A percentile compares a stretch with the other conserved stretches of the same genome.
These are phyloP conservation scores for Microglena sp. DNA, from an alignment of 139 green algal species.

Conservation along the genomic window DNA sequence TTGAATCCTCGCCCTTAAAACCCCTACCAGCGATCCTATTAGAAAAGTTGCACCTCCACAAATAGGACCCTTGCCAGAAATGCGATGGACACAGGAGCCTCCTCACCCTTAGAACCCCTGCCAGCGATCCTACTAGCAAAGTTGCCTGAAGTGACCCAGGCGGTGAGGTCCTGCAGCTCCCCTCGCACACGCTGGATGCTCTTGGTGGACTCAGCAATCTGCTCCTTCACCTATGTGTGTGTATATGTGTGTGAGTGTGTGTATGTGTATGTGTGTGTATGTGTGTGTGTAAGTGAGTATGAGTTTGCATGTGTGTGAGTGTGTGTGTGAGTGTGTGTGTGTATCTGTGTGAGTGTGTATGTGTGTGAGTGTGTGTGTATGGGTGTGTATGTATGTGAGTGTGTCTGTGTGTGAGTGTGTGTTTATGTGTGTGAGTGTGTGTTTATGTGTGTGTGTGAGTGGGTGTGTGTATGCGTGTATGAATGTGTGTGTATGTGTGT, in stretches of 20 bases:
- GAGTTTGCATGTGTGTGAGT: constrained; percentile 6
- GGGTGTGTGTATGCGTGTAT: too few relatives aligned
- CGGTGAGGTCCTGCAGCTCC: constrained; percentile 20
- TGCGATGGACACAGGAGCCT: too few relatives aligned
- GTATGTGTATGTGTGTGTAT: constrained; percentile 16
- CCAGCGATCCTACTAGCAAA: too few relatives aligned
- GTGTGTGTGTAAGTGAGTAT: constrained; percentile 15
- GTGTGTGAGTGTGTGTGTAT: constrained; percentile 15
- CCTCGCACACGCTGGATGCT: constrained; percentile 22
- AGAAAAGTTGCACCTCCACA: too few relatives aligned
- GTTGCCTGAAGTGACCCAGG: constrained; percentile 17
- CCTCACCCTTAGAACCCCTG: too few relatives aligned
- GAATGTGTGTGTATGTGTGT: too few relatives aligned
- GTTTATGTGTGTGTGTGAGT: too few relatives aligned
- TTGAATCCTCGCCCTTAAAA: too few relatives aligned
- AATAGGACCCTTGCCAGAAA: too few relatives aligned
- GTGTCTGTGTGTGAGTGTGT: too few relatives aligned
- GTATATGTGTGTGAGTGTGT: constrained; percentile 14
- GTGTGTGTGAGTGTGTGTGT: constrained; percentile 8
- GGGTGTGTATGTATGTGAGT: constrained; percentile 8
- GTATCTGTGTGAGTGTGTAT: constrained; percentile 2
- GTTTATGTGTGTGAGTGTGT: too few relatives aligned
- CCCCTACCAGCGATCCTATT: too few relatives aligned
- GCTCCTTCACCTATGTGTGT: neutral
- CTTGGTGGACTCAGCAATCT: constrained; percentile 23